These are phyloP conservation scores for Arthrobotrys conoides DNA, from an alignment of 2,329 filamentous ascomycete species.

Conservation along the genomic window DNA sequence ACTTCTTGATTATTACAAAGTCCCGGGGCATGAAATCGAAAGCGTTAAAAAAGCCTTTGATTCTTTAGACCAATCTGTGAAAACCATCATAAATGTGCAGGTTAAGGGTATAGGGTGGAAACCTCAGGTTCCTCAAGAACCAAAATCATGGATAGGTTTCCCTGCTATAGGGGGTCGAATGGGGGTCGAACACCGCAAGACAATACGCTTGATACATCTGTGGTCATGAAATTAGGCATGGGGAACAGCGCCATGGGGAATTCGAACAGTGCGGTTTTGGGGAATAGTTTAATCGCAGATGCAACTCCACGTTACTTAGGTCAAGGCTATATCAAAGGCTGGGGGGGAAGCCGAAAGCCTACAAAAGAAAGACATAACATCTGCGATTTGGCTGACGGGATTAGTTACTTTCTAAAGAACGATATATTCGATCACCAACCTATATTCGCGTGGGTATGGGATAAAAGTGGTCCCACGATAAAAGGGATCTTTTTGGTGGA, in stretches of 20 bases:
- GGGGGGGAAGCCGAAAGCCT: slow-evolving; percentile 1
- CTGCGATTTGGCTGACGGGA: slow-evolving; percentile 30
- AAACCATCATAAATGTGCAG: slow-evolving; percentile 27
- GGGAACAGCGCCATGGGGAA: not conserved
- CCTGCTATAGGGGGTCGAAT: not conserved
- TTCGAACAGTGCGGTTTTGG: not conserved
- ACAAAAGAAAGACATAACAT: slow-evolving; percentile 39
- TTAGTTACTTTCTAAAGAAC: slow-evolving; percentile 35
- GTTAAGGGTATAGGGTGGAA: slow-evolving; percentile 32
- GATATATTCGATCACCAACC: slow-evolving; percentile 15
- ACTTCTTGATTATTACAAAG: slow-evolving; percentile 12
- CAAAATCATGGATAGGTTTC: slow-evolving; percentile 21
- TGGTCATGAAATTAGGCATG: slow-evolving; percentile 17
- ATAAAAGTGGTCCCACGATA: slow-evolving; percentile 24
- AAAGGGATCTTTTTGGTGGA: slow-evolving; percentile 18
- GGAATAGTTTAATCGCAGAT: slow-evolving; percentile 16
- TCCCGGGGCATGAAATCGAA: slow-evolving; percentile 8
- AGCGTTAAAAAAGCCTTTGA: slow-evolving; percentile 11
- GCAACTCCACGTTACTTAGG: slow-evolving; percentile 29
- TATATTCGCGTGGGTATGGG: slow-evolving; percentile 39
- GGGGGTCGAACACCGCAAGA: slow-evolving; percentile 12
- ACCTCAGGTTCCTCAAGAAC: slow-evolving; percentile 12
- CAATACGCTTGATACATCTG: slow-evolving; percentile 37
- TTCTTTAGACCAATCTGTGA: slow-evolving; percentile 34
- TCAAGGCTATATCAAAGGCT: slow-evolving; percentile 18